These are phyloP conservation scores for Botryotinia globosa DNA, from an alignment of 2,329 filamentous ascomycete genomes.

Conservation along the genomic window DNA sequence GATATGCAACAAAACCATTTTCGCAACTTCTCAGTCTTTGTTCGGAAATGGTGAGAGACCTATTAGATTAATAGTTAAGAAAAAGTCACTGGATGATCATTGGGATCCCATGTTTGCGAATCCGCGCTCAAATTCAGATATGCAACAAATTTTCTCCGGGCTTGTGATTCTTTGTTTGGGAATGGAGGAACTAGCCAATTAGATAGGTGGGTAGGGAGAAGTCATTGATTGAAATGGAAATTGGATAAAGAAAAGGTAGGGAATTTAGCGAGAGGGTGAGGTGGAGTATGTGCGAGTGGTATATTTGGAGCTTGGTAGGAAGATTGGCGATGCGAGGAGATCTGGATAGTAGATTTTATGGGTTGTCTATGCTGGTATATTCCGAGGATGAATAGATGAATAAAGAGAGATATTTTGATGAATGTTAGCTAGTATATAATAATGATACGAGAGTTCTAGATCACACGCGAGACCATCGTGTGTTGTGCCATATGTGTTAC, in stretches of 20 bases:
- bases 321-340: not conserved
- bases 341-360: not conserved
- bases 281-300: not conserved
- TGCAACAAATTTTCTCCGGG: not conserved
- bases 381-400: not conserved
- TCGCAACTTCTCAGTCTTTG: not conserved
- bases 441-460: too few species aligned
- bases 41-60: not conserved
- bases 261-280: not conserved
- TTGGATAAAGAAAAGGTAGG: not conserved
- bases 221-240: not conserved
- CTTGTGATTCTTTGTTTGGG: not conserved
- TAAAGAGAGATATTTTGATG: not conserved
- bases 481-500: not conserved
- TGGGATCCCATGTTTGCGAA: not conserved
- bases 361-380: not conserved
- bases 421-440: not conserved
- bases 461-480: not conserved
- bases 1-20: conserved; percentile 6
- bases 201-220: too few species aligned
- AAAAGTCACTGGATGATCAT: not conserved
- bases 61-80: not conserved
- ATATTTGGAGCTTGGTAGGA: not conserved
- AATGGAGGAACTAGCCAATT: not conserved
- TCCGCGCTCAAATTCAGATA: not conserved